Evolutionary conservation across 805 yeast species (phyloP).

Genomic region (Yamadazyma ubonensis): DNA sequence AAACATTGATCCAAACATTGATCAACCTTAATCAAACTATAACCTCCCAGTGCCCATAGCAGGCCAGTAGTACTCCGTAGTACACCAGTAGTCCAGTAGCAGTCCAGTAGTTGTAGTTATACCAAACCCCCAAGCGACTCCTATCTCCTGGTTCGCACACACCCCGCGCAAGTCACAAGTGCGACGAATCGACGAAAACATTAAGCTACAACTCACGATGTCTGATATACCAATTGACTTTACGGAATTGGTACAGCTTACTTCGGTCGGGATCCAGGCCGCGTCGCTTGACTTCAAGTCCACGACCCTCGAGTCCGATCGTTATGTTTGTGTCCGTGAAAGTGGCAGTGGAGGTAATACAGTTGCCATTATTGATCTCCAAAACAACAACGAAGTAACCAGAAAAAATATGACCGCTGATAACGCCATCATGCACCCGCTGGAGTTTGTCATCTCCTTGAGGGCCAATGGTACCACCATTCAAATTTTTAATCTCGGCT

Average conservation of each 20-base stretch:
- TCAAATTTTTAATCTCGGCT: conserved; percentile 86
- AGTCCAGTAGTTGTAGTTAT: background rate
- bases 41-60: no score
- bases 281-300: conserved; percentile 86
- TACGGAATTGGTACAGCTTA: conserved; percentile 89
- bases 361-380: conserved; percentile 90
- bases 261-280: conserved; percentile 81
- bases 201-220: no score
- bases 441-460: conserved; percentile 82
- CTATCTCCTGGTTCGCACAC: no score
- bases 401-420: conserved; percentile 97
- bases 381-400: conserved; percentile 72
- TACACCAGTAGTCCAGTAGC: no score
- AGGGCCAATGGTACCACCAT: conserved; percentile 96
- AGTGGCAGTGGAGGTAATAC: conserved; percentile 63
- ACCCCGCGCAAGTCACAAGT: background rate
- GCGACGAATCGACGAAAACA: conserved; percentile 1
- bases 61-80: no score
- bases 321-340: conserved; percentile 81
- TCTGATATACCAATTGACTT: conserved; percentile 91
- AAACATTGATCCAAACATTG: no score
- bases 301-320: conserved; percentile 91
- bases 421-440: conserved; percentile 94
- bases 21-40: no score
- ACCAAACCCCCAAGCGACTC: background rate